Evolutionary conservation across 1,139 yeast genomes (phyloP), one percentile per base, ranked within the genome.

Genomic region (Saccharomyces hybrid): DNA sequence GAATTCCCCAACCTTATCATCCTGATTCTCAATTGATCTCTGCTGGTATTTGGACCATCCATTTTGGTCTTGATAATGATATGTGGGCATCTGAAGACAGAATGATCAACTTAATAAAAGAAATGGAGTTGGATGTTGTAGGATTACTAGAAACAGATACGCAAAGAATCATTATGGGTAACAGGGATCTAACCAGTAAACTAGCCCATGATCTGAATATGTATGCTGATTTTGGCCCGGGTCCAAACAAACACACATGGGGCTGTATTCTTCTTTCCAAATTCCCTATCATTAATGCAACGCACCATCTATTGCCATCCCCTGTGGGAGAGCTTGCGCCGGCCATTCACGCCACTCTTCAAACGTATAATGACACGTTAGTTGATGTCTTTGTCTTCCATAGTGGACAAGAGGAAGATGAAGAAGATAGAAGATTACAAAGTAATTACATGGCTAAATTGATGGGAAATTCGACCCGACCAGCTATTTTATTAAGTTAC

Each of bases 241-340:
- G 98, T 12, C 97, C 99, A 56, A 88, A 90, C 70, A 87, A 91
- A 71, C 98, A 93, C 72, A 93, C 99, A 0, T 93, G 99, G 99
- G 99, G 99, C 47, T 87, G 95, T 52, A 95, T 95, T 1, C 77
- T 93, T 58, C 76, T 93, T 60, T 90, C 98, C 34, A 90, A 91
- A 69, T 93, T 91, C 79, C 99, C 99, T 29, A 93, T 93, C 59
- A 64, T 93, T 57, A 81, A 86, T 66, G 89, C 97, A 2, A 83
- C 91, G 1, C 99, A 93, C 71, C 95, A 90, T 69, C 76, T 93
- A 64, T 75, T 93, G 58, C 98, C 99, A 6, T 85, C 97, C 2
- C 99, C 99, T 2, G 97, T 88, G 31, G 99, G 99, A 42, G 99
- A 93, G 74, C 77, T 93, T 57, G 99, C 99, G 0, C 99, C 99